These are phyloP conservation scores for Lactarius evosmus DNA, from an alignment of 768 basidiomycete genomes.

Conservation along the genomic window DNA sequence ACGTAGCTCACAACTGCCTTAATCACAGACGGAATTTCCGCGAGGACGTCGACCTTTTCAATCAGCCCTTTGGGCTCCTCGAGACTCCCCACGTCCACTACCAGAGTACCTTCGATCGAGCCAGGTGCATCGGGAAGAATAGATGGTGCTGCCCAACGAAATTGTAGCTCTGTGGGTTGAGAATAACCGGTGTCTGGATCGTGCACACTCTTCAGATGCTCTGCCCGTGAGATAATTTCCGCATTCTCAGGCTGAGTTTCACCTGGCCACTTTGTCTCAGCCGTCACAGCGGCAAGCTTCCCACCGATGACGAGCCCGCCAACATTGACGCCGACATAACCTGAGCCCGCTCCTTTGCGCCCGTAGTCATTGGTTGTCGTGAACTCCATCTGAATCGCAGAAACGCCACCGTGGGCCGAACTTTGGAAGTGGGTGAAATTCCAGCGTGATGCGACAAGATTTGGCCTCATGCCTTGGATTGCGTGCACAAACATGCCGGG, in stretches of 20 bases:
- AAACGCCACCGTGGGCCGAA: slow-evolving; percentile 63
- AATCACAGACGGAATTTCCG: slow-evolving; percentile 89
- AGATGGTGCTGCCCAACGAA: slow-evolving; percentile 75
- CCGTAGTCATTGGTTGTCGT: slow-evolving; percentile 81
- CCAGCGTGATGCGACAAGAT: slow-evolving; percentile 90
- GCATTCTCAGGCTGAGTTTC: slow-evolving; percentile 47
- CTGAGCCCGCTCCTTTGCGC: slow-evolving; percentile 72
- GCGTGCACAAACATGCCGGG: slow-evolving; percentile 90
- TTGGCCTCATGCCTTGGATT: slow-evolving; percentile 97
- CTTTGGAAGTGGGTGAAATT: slow-evolving; percentile 95
- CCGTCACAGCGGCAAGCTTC: slow-evolving; percentile 72
- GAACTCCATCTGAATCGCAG: slow-evolving; percentile 95
- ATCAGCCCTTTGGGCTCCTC: slow-evolving; percentile 68
- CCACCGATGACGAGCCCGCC: slow-evolving; percentile 81
- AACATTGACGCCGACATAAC: slow-evolving; percentile 79
- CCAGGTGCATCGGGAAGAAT: slow-evolving; percentile 51
- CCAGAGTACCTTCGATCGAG: slow-evolving; percentile 52
- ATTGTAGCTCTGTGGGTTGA: slow-evolving; percentile 64
- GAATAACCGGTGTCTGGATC: slow-evolving; percentile 84
- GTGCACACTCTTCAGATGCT: slow-evolving; percentile 54
- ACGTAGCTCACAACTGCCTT: slow-evolving; percentile 93
- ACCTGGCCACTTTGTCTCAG: slow-evolving; percentile 74
- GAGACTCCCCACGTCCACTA: slow-evolving; percentile 56
- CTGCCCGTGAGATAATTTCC: slow-evolving; percentile 58
- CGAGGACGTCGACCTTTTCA: slow-evolving; percentile 92